Percentiles rank a stretch among this genome's conserved stretches.
These are phyloP conservation scores for Fomitopsis serialis DNA, from an alignment of 768 basidiomycete species.

Conservation along the genomic window DNA sequence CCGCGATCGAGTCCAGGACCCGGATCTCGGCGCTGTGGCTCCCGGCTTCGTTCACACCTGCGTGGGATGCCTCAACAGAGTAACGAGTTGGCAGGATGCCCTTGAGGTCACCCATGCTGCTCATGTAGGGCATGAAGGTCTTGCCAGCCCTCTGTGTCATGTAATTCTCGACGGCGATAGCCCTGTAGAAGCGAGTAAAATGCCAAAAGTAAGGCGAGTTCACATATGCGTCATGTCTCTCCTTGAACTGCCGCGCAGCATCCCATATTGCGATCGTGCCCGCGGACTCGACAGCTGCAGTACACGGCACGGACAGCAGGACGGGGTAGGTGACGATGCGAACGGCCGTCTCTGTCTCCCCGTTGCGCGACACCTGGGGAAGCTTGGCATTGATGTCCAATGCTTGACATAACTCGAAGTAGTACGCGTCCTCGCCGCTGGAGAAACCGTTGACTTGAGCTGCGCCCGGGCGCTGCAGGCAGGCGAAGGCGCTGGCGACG, in stretches of 20 bases:
- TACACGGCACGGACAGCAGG: background rate
- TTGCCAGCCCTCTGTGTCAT: background rate
- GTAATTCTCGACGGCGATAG: background rate
- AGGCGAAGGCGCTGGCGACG: background rate
- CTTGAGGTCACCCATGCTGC: conserved; percentile 1
- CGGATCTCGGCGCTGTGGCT: background rate
- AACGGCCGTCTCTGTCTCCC: background rate
- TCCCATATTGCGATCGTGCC: background rate
- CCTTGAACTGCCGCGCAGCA: background rate
- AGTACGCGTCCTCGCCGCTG: background rate
- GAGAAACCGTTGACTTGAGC: too few relatives aligned
- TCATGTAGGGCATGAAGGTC: background rate
- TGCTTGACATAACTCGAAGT: background rate
- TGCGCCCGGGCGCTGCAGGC: background rate
- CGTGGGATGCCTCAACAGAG: background rate
- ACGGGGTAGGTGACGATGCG: background rate
- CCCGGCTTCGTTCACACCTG: background rate
- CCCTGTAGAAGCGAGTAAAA: background rate
- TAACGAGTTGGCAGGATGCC: background rate
- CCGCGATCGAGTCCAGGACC: background rate
- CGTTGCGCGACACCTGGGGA: background rate
- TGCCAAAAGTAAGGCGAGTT: conserved; percentile 3
- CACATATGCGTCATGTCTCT: background rate
- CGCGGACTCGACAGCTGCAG: background rate
- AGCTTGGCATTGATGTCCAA: background rate